A percentile compares a stretch with the other conserved stretches of the same genome.
Evolutionary conservation across 352 stramenopile species (phyloP).

Genomic region (Pythium scleroteichum): DNA sequence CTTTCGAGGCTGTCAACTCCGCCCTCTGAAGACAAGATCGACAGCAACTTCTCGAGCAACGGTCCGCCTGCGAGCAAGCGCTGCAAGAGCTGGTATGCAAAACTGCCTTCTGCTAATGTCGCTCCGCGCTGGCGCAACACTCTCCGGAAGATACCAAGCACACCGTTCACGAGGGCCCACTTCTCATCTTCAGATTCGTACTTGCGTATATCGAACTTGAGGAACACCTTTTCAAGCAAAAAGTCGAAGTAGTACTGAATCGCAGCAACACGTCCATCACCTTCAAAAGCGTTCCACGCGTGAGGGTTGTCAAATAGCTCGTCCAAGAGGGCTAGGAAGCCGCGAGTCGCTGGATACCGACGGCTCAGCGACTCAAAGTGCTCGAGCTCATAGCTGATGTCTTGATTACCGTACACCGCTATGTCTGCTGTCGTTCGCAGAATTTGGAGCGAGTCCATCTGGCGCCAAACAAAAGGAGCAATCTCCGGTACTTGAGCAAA

Average conservation of each 20-base stretch:
- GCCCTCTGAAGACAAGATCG: constrained; percentile 66
- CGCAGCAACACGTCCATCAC: constrained; percentile 68
- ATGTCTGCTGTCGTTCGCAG: constrained; percentile 70
- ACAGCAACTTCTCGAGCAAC: constrained; percentile 68
- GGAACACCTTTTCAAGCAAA: constrained; percentile 76
- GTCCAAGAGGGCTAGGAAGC: constrained; percentile 72
- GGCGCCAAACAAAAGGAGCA: constrained; percentile 80
- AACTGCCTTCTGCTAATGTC: constrained; percentile 42
- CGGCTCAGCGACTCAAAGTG: constrained; percentile 77
- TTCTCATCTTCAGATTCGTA: constrained; percentile 85
- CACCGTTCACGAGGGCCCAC: constrained; percentile 73
- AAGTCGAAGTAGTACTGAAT: constrained; percentile 88
- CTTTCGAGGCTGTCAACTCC: constrained; percentile 76
- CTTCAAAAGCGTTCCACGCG: constrained; percentile 74
- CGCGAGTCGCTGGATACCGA: constrained; percentile 76
- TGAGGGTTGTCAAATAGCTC: constrained; percentile 79
- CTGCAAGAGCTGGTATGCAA: constrained; percentile 71
- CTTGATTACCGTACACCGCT: constrained; percentile 61
- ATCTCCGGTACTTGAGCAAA: constrained; percentile 82
- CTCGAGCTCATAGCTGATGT: constrained; percentile 85
- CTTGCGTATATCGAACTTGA: constrained; percentile 84
- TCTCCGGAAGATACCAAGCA: constrained; percentile 77
- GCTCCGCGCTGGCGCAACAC: constrained; percentile 57
- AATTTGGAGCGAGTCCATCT: constrained; percentile 85
- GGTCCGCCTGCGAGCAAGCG: constrained; percentile 67